These are phyloP conservation scores for Chloranthus sessilifolius DNA, from an alignment of 164 flowering plant genomes.

Conservation along the genomic window DNA sequence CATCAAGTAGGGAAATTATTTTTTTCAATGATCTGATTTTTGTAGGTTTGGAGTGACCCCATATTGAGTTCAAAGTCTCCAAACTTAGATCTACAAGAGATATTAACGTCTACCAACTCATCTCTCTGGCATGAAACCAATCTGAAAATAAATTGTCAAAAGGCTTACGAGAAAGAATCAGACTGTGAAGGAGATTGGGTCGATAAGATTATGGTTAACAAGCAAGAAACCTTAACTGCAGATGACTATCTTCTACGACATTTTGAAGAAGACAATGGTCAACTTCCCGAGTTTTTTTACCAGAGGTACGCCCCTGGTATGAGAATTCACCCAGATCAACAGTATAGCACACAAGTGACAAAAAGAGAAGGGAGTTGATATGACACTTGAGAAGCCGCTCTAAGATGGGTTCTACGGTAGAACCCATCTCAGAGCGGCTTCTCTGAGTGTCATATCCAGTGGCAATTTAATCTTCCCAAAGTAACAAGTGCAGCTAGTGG, in stretches of 20 bases:
- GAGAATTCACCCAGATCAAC: constrained; percentile 7
- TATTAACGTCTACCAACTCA: constrained; percentile 36
- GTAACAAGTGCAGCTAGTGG: constrained; percentile 37
- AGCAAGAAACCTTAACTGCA: constrained; percentile 43
- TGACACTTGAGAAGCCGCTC: constrained; percentile 60
- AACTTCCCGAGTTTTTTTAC: constrained; percentile 36
- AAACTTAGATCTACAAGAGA: constrained; percentile 65
- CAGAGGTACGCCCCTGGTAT: constrained; percentile 58
- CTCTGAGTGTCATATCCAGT: constrained; percentile 74
- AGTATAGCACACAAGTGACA: constrained; percentile 1
- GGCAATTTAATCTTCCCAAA: constrained; percentile 80
- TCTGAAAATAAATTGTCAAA: constrained; percentile 21
- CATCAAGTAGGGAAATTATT: too few species aligned
- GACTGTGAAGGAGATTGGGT: constrained; percentile 82
- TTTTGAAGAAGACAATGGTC: constrained; percentile 50
- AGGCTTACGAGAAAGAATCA: constrained; percentile 54
- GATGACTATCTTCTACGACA: constrained; percentile 29
- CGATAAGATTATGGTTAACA: constrained; percentile 94
- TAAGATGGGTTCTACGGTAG: constrained; percentile 39
- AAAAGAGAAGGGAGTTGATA: constrained; percentile 33
- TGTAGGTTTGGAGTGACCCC: constrained; percentile 41
- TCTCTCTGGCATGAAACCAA: constrained; percentile 56
- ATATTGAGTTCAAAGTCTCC: constrained; percentile 41
- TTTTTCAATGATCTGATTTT: background rate
- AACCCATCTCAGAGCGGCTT: constrained; percentile 87